Percentiles rank a stretch among this genome's conserved stretches.
Evolutionary conservation across 2,329 filamentous ascomycete species (phyloP).

Genomic region (Penicillium decumbens): DNA sequence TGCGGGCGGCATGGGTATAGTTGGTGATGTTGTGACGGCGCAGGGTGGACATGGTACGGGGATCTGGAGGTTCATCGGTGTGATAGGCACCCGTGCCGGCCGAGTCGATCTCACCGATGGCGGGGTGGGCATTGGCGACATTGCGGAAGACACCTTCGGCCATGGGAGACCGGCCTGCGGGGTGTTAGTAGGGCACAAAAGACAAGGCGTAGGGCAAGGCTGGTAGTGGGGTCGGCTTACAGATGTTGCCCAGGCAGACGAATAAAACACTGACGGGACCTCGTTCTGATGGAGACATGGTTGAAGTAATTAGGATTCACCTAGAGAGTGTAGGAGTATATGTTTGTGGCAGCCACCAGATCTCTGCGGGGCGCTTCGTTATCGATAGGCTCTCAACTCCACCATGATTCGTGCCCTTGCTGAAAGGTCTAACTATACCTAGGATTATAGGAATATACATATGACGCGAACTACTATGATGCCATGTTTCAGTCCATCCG

Average conservation of each 20-base stretch:
- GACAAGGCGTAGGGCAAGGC: background rate
- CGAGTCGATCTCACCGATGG: slow-evolving; percentile 70
- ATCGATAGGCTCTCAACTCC: slow-evolving; percentile 7
- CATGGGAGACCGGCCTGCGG: slow-evolving; percentile 74
- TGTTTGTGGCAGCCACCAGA: background rate
- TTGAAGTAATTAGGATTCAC: background rate
- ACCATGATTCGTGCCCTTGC: background rate
- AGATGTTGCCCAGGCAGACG: slow-evolving; percentile 96
- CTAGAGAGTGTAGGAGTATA: background rate
- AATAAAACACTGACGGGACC: slow-evolving; percentile 69
- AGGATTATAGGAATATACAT: background rate
- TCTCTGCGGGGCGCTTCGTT: slow-evolving; percentile 1
- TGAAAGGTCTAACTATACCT: background rate
- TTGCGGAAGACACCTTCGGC: slow-evolving; percentile 87
- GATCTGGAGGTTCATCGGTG: slow-evolving; percentile 68
- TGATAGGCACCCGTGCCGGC: slow-evolving; percentile 92
- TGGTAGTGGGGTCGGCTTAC: slow-evolving; percentile 39
- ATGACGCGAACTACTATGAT: background rate
- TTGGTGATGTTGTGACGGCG: slow-evolving; percentile 67
- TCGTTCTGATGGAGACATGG: slow-evolving; percentile 20
- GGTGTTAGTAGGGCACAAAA: slow-evolving; percentile 1
- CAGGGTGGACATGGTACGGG: slow-evolving; percentile 76
- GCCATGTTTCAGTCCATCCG: background rate
- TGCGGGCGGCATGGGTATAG: slow-evolving; percentile 72
- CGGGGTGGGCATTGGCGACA: slow-evolving; percentile 55